phyloP scores from a whole-genome alignment of 106 monocot genomes.

The Gastrodia elata region DNA sequence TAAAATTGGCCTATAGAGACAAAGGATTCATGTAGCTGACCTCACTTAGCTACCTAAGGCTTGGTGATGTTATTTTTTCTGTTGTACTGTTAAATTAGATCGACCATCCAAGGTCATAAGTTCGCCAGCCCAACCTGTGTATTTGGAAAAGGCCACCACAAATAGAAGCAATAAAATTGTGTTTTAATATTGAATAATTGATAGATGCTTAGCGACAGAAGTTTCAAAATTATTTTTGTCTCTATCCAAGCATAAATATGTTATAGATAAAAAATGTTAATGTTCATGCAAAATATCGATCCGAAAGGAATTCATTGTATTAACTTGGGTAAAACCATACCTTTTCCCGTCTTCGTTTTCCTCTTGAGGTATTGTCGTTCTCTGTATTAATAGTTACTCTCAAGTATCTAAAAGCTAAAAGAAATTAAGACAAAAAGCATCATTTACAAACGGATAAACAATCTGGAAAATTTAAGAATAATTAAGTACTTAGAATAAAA shows the following conservation, averaged over 20 bases:
- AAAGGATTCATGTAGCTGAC: too few species aligned
- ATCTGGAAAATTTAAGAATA: not conserved
- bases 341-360: conserved; percentile 35
- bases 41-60: too few species aligned
- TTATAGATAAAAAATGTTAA: not conserved
- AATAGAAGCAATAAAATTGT: not conserved
- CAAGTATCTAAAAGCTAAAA: conserved; percentile 39
- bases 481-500: not conserved
- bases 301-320: not conserved
- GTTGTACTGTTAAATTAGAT: not conserved
- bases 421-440: conserved; percentile 8
- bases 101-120: not conserved
- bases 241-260: not conserved
- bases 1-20: too few species aligned
- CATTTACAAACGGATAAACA: conserved; percentile 3
- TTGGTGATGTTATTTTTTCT: too few species aligned
- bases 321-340: conserved; percentile 18
- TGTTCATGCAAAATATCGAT: not conserved
- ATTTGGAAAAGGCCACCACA: not conserved
- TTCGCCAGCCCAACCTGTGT: not conserved
- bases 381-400: conserved; percentile 47
- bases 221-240: not conserved
- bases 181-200: not conserved
- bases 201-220: not conserved
- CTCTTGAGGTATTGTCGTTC: conserved; percentile 34